Evolutionary conservation across 2,329 filamentous ascomycete genomes (phyloP), one percentile per base, ranked within the genome.

Genomic region (Spiromastix sp.): DNA sequence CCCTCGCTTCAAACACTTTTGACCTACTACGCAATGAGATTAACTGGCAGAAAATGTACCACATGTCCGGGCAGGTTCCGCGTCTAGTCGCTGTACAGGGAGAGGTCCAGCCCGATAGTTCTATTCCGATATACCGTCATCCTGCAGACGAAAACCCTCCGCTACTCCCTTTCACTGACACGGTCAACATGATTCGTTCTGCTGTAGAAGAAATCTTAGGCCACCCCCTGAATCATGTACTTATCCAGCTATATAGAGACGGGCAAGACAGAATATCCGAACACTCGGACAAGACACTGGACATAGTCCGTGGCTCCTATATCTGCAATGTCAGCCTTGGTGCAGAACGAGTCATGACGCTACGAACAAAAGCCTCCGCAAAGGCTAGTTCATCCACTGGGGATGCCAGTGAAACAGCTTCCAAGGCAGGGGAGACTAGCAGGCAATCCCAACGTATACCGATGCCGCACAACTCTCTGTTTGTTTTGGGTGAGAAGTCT

Each of bases 301-400:
- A 98, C 55, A 91, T 98, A 38, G 78, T 77, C 9, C 75, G 72
- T 17, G 77, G 71, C 4, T 91, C 83, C 16, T 87, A 71, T 40
- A 93, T 98, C 46, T 85, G 87, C 45, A 98, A 96, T 52, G 77
- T 94, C 32, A 94, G 85, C 45, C 71, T 96, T n/a, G 91, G 91
- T 1, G 87, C 89, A 1, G 79, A 93, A 60, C 72, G 91, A 35
- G 87, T 78, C 2, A 95, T 96, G 87, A 72, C 83, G 0, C 73
- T 98, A 22, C 77, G 91, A 34, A 89, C 81, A 8, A 81, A 81
- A 42, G 54, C 52, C 26, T 61, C 64, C 19, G 69, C 48, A 50
- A 45, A 34, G 27, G 31, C 8, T 21, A 34, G 11, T 11, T 11
- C n/a, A n/a, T n/a, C n/a, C 34, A 29, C 13, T 16, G 12, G 16